Base-by-base conservation (phyloP, 2,329 filamentous ascomycete species). In the Trichoderma sp. region DNA sequence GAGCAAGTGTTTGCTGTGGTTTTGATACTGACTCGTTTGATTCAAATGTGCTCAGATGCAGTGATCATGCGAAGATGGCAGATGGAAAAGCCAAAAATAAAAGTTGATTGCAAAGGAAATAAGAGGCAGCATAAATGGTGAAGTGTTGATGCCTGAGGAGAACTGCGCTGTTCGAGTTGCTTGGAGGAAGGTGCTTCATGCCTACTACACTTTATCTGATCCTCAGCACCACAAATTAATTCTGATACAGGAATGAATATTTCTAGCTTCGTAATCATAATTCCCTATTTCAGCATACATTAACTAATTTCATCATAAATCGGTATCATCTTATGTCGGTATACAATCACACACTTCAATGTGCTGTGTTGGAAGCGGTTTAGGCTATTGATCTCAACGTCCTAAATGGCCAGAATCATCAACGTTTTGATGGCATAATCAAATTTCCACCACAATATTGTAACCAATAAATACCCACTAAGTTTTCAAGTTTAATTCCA, bases 401-500 rank as follows among this genome's bases (percentile, higher is more conserved):
- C 6, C 37, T 18, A 37, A 37, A 5, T 39, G 7, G 14, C 14
- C 5, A 0, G 4, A 4, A 43, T 16, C 16, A n/a, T 5, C 37
- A 39, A 16, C 37, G 14, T 6, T 18, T 43, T 8, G 8, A 18
- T n/a, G 1, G 3, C 2, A 34, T 1, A 34, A n/a, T 5, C 39
- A 7, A 0, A 43, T n/a, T 4, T 43, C 39, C 39, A n/a, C 39
- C 6, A 43, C 7, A 10, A 43, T 8, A 3, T 8, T 43, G 3
- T 6, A 43, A 43, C 16, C 18, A 10, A 43, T 18, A n/a, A 8
- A 10, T 8, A 8, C 2, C 4, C 39, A 43, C 1, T 10, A 7
- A n/a, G 1, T n/a, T 1, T n/a, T 3, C 1, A 43, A 43, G 2
- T 8, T n/a, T 43, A 8, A n/a, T 8, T 7, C 1, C 10, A 18